A percentile compares a stretch with the other conserved stretches of the same genome.
phyloP scores from a whole-genome alignment of 257 asterid species.

The Coffea eugenioides region DNA sequence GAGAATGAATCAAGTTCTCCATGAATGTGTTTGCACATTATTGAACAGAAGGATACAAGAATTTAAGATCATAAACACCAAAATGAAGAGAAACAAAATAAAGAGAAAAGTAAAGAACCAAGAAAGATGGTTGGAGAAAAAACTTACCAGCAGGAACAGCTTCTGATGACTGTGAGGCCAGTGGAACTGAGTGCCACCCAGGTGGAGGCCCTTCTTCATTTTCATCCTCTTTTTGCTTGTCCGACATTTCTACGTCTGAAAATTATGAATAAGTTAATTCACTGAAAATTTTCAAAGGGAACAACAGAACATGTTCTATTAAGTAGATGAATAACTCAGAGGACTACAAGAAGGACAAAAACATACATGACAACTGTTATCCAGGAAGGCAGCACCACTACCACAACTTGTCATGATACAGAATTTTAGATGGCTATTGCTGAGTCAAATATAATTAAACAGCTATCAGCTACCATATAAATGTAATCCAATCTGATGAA shows the following conservation, averaged over 20 bases:
- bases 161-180: constrained; percentile 15
- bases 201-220: constrained; percentile 52
- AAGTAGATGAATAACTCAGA: neutral
- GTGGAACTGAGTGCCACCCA: constrained; percentile 26
- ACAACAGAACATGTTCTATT: neutral
- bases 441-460: neutral
- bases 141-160: constrained; percentile 30
- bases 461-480: neutral
- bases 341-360: neutral
- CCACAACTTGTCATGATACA: neutral
- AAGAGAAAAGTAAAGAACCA: neutral
- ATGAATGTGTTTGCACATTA: neutral
- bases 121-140: constrained; percentile 5
- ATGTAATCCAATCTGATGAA: too few species aligned
- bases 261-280: constrained; percentile 26
- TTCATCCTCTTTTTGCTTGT: constrained; percentile 37
- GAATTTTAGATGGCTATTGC: neutral
- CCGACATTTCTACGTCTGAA: constrained; percentile 45
- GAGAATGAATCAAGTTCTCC: neutral
- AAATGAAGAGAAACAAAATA: neutral
- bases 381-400: neutral
- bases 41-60: neutral
- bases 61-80: neutral
- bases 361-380: neutral
- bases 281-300: constrained; percentile 3